phyloP scores from a whole-genome alignment of 495 filamentous ascomycete genomes.

The Cercophora scortea region DNA sequence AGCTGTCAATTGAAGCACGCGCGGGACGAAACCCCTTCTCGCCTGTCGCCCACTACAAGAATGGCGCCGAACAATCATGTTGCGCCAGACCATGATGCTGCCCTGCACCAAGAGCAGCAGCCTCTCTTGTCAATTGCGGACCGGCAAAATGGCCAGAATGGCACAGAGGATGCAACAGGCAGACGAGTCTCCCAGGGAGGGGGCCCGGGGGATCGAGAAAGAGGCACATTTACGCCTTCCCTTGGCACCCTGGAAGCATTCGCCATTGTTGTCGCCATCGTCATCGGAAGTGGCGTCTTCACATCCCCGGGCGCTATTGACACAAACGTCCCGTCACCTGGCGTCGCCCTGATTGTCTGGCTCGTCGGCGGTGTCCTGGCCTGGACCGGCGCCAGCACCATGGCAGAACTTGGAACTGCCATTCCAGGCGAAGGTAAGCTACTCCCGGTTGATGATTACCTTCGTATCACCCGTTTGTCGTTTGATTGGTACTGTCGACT shows the following conservation, averaged over 20 bases:
- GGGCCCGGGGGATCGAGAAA: not conserved
- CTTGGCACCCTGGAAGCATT: slow-evolving; percentile 45
- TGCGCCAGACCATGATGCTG: not conserved
- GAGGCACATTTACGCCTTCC: slow-evolving; percentile 32
- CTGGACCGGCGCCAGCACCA: slow-evolving; percentile 47
- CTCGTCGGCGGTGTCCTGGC: slow-evolving; percentile 45
- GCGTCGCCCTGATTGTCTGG: slow-evolving; percentile 44
- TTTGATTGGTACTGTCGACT: too few relatives aligned
- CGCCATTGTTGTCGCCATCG: slow-evolving; percentile 47
- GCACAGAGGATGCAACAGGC: not conserved
- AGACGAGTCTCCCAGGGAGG: not conserved
- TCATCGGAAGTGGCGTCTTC: slow-evolving; percentile 50
- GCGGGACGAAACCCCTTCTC: too few relatives aligned
- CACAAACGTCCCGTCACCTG: slow-evolving; percentile 47
- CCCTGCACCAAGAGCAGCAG: not conserved
- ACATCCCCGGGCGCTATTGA: slow-evolving; percentile 50
- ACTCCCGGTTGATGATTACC: too few relatives aligned
- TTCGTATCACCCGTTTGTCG: too few relatives aligned
- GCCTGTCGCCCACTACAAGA: too few relatives aligned
- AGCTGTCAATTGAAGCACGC: too few relatives aligned
- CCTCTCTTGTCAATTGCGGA: not conserved
- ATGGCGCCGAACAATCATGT: not conserved
- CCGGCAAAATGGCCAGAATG: not conserved
- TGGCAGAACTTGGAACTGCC: slow-evolving; percentile 48
- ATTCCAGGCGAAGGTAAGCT: slow-evolving; percentile 29